Evolutionary conservation across 2,329 filamentous ascomycete genomes (phyloP).

Genomic region (Claviceps paspali): DNA sequence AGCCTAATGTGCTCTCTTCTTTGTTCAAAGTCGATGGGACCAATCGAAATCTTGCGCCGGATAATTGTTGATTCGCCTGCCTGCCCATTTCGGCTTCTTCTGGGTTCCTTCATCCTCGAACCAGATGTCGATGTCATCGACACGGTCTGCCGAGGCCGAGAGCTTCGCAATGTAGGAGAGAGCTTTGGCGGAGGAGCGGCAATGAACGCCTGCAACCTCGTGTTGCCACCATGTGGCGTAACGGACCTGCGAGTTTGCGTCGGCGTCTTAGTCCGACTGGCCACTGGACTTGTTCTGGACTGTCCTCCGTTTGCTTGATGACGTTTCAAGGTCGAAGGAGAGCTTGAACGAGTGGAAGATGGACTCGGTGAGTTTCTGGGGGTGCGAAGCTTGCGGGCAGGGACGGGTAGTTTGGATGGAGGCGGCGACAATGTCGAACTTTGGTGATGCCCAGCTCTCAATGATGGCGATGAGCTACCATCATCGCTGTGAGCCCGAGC

Average conservation of each 20-base stretch:
- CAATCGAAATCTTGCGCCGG: slow-evolving; percentile 44
- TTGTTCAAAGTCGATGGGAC: slow-evolving; percentile 72
- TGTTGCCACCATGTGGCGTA: slow-evolving; percentile 36
- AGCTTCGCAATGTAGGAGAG: slow-evolving; percentile 68
- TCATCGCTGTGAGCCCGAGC: slow-evolving; percentile 47
- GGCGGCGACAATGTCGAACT: slow-evolving; percentile 13
- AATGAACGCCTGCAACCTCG: slow-evolving; percentile 58
- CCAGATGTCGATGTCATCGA: slow-evolving; percentile 59
- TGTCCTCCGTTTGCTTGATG: slow-evolving; percentile 25
- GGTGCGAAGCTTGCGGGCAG: slow-evolving; percentile 28
- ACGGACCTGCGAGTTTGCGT: slow-evolving; percentile 25
- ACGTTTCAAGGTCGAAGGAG: slow-evolving; percentile 32
- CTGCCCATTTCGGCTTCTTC: slow-evolving; percentile 24
- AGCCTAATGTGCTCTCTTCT: slow-evolving; percentile 69
- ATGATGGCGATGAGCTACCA: slow-evolving; percentile 17
- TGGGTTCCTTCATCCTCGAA: slow-evolving; percentile 49
- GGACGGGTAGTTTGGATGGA: slow-evolving; percentile 30
- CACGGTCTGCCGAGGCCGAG: slow-evolving; percentile 64
- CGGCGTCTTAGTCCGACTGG: slow-evolving; percentile 28
- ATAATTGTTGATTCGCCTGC: slow-evolving; percentile 23
- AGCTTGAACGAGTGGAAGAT: slow-evolving; percentile 39
- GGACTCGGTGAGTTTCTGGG: slow-evolving; percentile 32
- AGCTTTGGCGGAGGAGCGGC: slow-evolving; percentile 53
- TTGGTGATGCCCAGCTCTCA: slow-evolving; percentile 17
- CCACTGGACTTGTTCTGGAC: slow-evolving; percentile 22